Percentiles rank a stretch among this genome's conserved stretches.
phyloP scores from a whole-genome alignment of 2,329 filamentous ascomycete species.

The Neophaeococcomyces mojaviensis region DNA sequence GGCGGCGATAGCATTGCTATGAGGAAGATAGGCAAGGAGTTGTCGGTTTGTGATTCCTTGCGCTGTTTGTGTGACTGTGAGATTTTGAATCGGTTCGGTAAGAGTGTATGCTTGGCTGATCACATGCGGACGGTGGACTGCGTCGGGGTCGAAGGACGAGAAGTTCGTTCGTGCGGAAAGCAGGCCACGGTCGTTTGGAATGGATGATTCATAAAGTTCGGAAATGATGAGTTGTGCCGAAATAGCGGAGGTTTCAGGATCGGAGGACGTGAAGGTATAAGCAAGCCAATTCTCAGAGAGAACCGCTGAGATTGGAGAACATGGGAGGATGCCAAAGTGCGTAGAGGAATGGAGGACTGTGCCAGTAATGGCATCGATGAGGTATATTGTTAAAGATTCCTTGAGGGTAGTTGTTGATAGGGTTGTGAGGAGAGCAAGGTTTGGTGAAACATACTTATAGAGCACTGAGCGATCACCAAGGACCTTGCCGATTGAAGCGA shows the following conservation, averaged over 20 bases:
- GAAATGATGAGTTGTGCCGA: slow-evolving; percentile 80
- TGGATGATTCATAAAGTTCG: slow-evolving; percentile 81
- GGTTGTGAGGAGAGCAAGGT: slow-evolving; percentile 68
- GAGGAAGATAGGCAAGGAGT: slow-evolving; percentile 69
- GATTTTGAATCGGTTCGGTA: slow-evolving; percentile 65
- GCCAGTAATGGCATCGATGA: slow-evolving; percentile 81
- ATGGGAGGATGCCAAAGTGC: slow-evolving; percentile 66
- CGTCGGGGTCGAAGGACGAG: slow-evolving; percentile 65
- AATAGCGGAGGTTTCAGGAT: slow-evolving; percentile 50
- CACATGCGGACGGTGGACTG: slow-evolving; percentile 61
- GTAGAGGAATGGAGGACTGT: slow-evolving; percentile 64
- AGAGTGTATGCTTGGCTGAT: slow-evolving; percentile 75
- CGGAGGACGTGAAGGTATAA: slow-evolving; percentile 60
- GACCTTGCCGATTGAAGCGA: slow-evolving; percentile 91
- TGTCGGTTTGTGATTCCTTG: slow-evolving; percentile 86
- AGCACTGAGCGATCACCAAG: slow-evolving; percentile 85
- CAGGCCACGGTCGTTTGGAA: slow-evolving; percentile 76
- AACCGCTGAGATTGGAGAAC: slow-evolving; percentile 65
- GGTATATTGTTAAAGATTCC: slow-evolving; percentile 51
- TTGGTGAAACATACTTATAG: slow-evolving; percentile 95
- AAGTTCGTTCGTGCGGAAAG: slow-evolving; percentile 60
- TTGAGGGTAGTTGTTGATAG: slow-evolving; percentile 52
- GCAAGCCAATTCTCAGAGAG: slow-evolving; percentile 93
- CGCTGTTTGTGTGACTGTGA: slow-evolving; percentile 78
- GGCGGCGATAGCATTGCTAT: slow-evolving; percentile 65